These are phyloP conservation scores for Phialophora macrospora DNA, from an alignment of 2,329 filamentous ascomycete species.

Conservation along the genomic window DNA sequence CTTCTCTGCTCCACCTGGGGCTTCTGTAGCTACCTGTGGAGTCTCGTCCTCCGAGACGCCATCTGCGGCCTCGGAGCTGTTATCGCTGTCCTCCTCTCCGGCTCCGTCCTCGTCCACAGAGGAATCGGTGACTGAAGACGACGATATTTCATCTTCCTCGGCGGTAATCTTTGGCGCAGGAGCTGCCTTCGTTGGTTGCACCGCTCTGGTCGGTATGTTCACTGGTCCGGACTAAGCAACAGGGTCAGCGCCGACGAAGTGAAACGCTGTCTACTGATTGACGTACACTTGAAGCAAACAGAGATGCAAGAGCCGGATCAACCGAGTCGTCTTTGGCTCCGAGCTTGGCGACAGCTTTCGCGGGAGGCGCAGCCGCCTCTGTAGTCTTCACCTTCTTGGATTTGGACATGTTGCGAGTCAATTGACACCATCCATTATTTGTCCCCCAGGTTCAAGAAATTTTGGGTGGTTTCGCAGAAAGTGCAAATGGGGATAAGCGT, in stretches of 20 bases:
- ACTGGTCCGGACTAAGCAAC: constrained; percentile 44
- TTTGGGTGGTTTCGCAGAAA: constrained; percentile 9
- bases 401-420: constrained; percentile 23
- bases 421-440: neutral
- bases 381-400: constrained; percentile 17
- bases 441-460: constrained; percentile 18
- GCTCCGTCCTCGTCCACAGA: constrained; percentile 2
- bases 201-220: constrained; percentile 42
- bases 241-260: constrained; percentile 13
- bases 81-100: constrained; percentile 47
- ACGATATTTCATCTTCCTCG: constrained; percentile 13
- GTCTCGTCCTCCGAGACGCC: constrained; percentile 1
- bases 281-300: constrained; percentile 76
- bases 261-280: neutral
- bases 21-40: neutral
- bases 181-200: constrained; percentile 40
- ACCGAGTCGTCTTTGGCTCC: constrained; percentile 51
- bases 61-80: constrained; percentile 39
- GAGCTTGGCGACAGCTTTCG: constrained; percentile 6
- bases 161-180: constrained; percentile 16
- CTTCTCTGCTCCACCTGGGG: constrained; percentile 5
- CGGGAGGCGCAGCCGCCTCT: neutral
- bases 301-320: constrained; percentile 70
- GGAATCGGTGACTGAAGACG: constrained; percentile 32
- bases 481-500: constrained; percentile 28